A percentile compares a stretch with the other conserved stretches of the same genome.
These are phyloP conservation scores for Aspergillus sp. DNA, from an alignment of 2,329 filamentous ascomycete genomes.

Conservation along the genomic window DNA sequence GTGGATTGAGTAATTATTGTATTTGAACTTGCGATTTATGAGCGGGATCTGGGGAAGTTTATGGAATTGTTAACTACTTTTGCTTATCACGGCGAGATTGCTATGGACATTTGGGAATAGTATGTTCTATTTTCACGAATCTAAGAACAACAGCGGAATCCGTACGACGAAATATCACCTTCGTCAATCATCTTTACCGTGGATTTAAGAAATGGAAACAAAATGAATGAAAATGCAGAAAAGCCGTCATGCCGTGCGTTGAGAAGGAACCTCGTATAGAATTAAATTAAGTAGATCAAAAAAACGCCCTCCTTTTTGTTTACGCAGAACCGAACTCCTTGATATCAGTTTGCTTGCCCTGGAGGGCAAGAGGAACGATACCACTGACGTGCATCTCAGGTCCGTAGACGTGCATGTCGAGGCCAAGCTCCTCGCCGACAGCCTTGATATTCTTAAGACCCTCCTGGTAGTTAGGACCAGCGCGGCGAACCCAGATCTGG, in stretches of 20 bases:
- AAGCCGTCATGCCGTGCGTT: conserved; percentile 41
- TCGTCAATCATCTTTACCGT: conserved; percentile 24
- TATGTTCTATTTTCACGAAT: conserved; percentile 16
- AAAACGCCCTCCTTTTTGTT: conserved; percentile 20
- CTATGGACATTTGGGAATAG: not conserved
- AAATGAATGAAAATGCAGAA: conserved; percentile 19
- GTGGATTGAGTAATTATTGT: conserved; percentile 1
- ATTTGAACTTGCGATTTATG: not conserved
- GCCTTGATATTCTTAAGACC: conserved; percentile 99
- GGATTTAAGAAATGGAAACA: conserved; percentile 25
- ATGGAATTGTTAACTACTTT: not conserved
- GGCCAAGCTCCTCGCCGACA: conserved; percentile 87
- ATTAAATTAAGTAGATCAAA: conserved; percentile 26
- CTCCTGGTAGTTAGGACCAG: conserved; percentile 99
- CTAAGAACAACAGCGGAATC: conserved; percentile 10
- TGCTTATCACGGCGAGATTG: not conserved
- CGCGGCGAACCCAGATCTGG: conserved; percentile 90
- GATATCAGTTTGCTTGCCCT: conserved; percentile 60
- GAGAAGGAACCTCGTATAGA: conserved; percentile 29
- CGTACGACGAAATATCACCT: conserved; percentile 17
- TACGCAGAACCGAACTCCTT: conserved; percentile 56
- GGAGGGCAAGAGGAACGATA: conserved; percentile 88
- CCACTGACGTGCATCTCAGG: conserved; percentile 87
- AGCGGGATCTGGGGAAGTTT: not conserved
- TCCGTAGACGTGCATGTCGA: conserved; percentile 90